These are phyloP conservation scores for Mycena epipterygia DNA, from an alignment of 768 basidiomycete genomes.

Conservation along the genomic window DNA sequence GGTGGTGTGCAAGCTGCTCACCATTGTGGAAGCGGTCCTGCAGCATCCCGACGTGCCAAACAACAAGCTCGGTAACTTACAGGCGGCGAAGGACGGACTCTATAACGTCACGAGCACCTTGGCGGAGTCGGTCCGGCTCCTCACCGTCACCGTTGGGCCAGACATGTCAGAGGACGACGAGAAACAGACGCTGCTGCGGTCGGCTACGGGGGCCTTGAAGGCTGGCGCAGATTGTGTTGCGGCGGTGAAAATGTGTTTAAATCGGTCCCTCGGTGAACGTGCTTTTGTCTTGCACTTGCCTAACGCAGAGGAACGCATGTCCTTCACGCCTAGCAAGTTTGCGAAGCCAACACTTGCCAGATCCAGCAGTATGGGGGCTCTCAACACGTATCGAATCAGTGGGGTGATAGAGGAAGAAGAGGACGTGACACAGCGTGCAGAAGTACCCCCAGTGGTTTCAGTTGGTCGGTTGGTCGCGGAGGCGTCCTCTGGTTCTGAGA, in stretches of 20 bases:
- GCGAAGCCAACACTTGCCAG: conserved; percentile 52
- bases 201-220: conserved; percentile 90
- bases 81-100: conserved; percentile 80
- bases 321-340: conserved; percentile 65
- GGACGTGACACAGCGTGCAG: conserved; percentile 72
- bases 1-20: conserved; percentile 91
- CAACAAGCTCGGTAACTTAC: conserved; percentile 75
- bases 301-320: conserved; percentile 58
- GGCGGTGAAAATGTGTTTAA: conserved; percentile 86
- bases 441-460: conserved; percentile 50
- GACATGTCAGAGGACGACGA: conserved; percentile 84
- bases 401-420: conserved; percentile 67
- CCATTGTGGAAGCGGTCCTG: conserved; percentile 91
- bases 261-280: conserved; percentile 70
- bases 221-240: conserved; percentile 91
- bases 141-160: conserved; percentile 67
- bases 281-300: conserved; percentile 79
- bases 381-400: conserved; percentile 53
- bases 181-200: conserved; percentile 80
- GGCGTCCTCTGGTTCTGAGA: conserved; percentile 65
- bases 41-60: conserved; percentile 78
- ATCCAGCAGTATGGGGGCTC: conserved; percentile 50
- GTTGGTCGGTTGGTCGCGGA: conserved; percentile 48
- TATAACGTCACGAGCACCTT: conserved; percentile 90
- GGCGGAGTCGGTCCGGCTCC: conserved; percentile 87